Evolutionary conservation across 1,284 basidiomycete species (phyloP), one percentile per base, ranked within the genome.

Genomic region (Microbotryum saponariae): DNA sequence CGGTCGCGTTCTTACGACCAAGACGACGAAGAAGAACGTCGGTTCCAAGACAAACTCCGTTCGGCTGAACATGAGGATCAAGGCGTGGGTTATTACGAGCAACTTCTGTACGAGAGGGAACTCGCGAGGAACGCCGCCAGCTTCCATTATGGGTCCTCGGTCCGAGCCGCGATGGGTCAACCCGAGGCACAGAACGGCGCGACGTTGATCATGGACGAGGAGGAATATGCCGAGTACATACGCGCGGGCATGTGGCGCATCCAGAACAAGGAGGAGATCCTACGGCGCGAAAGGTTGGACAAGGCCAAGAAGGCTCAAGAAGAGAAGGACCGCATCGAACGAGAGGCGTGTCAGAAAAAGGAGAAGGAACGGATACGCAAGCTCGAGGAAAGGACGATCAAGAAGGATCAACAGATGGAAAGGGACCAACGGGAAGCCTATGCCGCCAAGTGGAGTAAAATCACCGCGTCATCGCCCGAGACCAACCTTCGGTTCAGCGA

Each of bases 211-310:
- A 85, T 90, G 85, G 85, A 87, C 68, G 87, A 89, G n/a, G 86
- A 90, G 64, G 84, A 88, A 67, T 90, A 90, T 67, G 82, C 84
- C 3, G 88, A 90, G 71, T 89, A 86, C 83, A 76, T 90, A 44
- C 77, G 88, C 62, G 75, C 79, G 49, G 87, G 86, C 37, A 90
- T 90, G 85, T 89, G 87, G 79, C 82, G 82, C 84, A 84, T 67
- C n/a, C 66, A 64, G 51, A 73, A 75, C 56, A 67, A 18, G 79
- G 80, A 52, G 81, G 73, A 87, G 73, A 80, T 82, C 68, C 85
- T 81, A 62, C 85, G 86, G 64, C 78, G 82, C 25, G 64, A 62
- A 33, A 23, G 45, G 25, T 7, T 47, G 6, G 65, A 61, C 27
- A 52, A 37, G 33, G 50, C 53, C 37, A 50, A 46, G n/a, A 59